These are phyloP conservation scores for Ceratocystis cubensis DNA, from an alignment of 2,329 filamentous ascomycete genomes.

Conservation along the genomic window DNA sequence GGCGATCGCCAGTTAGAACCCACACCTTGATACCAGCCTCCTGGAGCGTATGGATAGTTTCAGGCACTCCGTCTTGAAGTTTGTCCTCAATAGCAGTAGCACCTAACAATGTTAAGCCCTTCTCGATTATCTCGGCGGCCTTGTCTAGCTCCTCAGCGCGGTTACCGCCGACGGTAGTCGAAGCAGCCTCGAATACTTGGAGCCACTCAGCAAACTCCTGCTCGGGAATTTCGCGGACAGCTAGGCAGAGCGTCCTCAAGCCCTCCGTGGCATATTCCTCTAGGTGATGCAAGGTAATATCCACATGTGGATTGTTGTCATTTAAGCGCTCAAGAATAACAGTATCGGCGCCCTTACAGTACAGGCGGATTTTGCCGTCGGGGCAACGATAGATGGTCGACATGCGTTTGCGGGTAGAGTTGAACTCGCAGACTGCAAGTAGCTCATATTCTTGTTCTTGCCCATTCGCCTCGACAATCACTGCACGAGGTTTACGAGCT, in stretches of 20 bases:
- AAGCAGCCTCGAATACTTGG: slow-evolving; percentile 72
- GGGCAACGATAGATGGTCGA: slow-evolving; percentile 94
- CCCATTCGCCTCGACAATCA: slow-evolving; percentile 68
- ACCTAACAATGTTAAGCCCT: slow-evolving; percentile 78
- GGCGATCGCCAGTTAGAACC: slow-evolving; percentile 93
- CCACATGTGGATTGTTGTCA: slow-evolving; percentile 72
- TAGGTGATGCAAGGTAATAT: slow-evolving; percentile 83
- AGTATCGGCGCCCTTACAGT: slow-evolving; percentile 94
- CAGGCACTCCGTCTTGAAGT: slow-evolving; percentile 90
- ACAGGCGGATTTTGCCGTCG: slow-evolving; percentile 85
- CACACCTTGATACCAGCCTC: slow-evolving; percentile 97
- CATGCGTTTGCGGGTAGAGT: slow-evolving; percentile 83
- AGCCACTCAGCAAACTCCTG: slow-evolving; percentile 81
- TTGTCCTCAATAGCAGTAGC: slow-evolving; percentile 96
- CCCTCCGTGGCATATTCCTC: slow-evolving; percentile 98
- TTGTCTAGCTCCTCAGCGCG: slow-evolving; percentile 93
- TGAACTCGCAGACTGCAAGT: slow-evolving; percentile 96
- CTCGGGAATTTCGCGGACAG: slow-evolving; percentile 85
- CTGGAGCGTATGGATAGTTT: slow-evolving; percentile 94
- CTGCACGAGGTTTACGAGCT: slow-evolving; percentile 76
- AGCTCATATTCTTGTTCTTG: slow-evolving; percentile 73
- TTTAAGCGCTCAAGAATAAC: slow-evolving; percentile 88
- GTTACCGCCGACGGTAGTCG: slow-evolving; percentile 82
- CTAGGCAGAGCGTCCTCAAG: slow-evolving; percentile 83
- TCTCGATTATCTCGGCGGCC: slow-evolving; percentile 88